phyloP scores from a whole-genome alignment of 305 asterid species.

The Fraxinus latifolia region DNA sequence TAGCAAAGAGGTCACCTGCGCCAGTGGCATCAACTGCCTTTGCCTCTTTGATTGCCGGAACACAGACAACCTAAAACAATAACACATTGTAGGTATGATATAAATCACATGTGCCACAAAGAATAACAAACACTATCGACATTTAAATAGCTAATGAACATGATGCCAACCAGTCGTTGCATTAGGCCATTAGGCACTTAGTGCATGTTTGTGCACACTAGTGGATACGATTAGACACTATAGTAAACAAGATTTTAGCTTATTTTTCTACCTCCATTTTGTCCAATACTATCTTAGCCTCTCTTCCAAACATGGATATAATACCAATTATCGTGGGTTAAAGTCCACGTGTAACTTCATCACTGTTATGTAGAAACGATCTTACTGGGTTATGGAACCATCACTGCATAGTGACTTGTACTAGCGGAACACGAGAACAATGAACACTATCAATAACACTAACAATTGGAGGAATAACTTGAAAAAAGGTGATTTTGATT shows the following conservation, averaged over 20 bases:
- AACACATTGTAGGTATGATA: not conserved
- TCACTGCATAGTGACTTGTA: not conserved
- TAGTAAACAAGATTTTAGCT: not conserved
- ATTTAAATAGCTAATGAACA: not conserved
- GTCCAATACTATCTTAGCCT: not conserved
- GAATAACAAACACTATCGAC: not conserved
- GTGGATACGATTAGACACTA: not conserved
- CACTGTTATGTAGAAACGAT: not conserved
- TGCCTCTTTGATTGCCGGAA: slow-evolving; percentile 73
- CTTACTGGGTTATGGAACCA: not conserved
- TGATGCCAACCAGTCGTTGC: not conserved
- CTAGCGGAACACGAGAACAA: not conserved
- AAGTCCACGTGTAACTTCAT: not conserved
- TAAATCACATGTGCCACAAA: not conserved
- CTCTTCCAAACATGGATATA: not conserved
- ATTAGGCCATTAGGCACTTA: not conserved
- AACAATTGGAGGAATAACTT: not conserved
- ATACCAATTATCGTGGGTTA: not conserved
- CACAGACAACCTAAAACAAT: slow-evolving; percentile 52
- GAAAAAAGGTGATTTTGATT: not conserved
- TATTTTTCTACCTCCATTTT: not conserved
- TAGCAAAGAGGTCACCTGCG: slow-evolving; percentile 93
- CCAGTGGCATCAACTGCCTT: slow-evolving; percentile 91
- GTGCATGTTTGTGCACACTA: not conserved
- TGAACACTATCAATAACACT: not conserved